Evolutionary conservation across 345 rosid genomes (phyloP).

Genomic region (Chamaenerion angustifolium): DNA sequence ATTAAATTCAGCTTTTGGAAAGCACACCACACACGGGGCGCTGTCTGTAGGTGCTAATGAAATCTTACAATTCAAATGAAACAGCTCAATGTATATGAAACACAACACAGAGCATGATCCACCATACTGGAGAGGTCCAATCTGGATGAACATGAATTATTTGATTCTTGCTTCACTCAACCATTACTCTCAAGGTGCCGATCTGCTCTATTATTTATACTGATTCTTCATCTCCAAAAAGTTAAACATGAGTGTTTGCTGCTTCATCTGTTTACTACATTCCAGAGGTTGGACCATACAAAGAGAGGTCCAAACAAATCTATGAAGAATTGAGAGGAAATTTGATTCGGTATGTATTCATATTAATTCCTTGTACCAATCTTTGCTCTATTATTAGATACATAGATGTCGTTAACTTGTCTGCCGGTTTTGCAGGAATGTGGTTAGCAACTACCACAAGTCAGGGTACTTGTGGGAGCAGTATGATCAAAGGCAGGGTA

Average conservation of each 20-base stretch:
- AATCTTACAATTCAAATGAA: too few species aligned
- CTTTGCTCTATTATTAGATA: background rate
- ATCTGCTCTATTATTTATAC: background rate
- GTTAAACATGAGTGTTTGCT: too few species aligned
- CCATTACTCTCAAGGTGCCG: constrained; percentile 62
- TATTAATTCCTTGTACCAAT: background rate
- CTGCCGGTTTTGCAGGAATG: constrained; percentile 40
- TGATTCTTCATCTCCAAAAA: too few species aligned
- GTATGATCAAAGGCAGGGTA: constrained; percentile 64
- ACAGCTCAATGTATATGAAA: constrained; percentile 80
- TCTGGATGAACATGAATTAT: constrained; percentile 93
- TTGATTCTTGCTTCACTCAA: constrained; percentile 73
- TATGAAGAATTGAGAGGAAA: constrained; percentile 52
- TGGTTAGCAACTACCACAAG: constrained; percentile 51
- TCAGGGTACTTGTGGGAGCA: constrained; percentile 93
- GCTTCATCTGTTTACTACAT: background rate
- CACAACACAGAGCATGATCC: constrained; percentile 79
- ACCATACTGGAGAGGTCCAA: constrained; percentile 95
- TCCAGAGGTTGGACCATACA: constrained; percentile 61
- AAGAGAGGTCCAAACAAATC: constrained; percentile 41
- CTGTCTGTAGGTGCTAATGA: too few species aligned
- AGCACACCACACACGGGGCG: too few species aligned
- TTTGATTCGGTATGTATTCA: constrained; percentile 41
- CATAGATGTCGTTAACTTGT: background rate
- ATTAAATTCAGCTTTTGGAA: background rate